Base-by-base conservation (phyloP, 805 yeast species). In the Dipodascopsis uninucleata region DNA sequence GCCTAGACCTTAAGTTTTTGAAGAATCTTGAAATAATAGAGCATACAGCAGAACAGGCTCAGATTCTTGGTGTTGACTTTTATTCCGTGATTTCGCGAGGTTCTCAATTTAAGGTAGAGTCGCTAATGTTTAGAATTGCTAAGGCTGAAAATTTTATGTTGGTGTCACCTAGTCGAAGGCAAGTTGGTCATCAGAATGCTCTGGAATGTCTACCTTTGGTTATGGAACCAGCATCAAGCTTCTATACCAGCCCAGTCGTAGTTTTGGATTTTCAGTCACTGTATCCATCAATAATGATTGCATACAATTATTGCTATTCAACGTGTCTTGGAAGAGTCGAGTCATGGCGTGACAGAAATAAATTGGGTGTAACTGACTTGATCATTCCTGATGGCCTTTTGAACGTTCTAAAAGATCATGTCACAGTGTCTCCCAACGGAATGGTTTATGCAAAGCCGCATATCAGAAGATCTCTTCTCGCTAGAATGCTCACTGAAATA, bases 261-360 rank as follows among this genome's bases (percentile, higher is more conserved):
- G 97, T 93, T 0, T 66, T 93, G 17, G 98, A 93, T 62, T 93
- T 93, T 59, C 96, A 90, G 58, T 87, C 97, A 0, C 71, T 93
- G 38, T 93, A 93, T 60, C 98, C 98, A 0, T 89, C 97, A 0
- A 72, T 93, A 10, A 76, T 90, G 61, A 85, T 87, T 60, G 98
- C 96, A 0, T 85, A 84, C 63, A 93, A 93, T 61, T 81, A 85
- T 54, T 90, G 95, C 45, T 69, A 64, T 42, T 68, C 73, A 5
- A 69, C 74, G 1, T 68, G 71, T 41, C 52, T 69, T 6, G 74
- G 74, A 2, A 45, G 67, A 4, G 58, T 63, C 4, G 53, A 47
- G 7, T 46, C 55, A 3, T 63, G 61, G 60, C 49, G 57, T 22
- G 69, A 65, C 9, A 49, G 53, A 20, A 65, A 66, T 38, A 67